Conservation (phyloP, 257 asterid species). For the Cordia subcordata region DNA sequence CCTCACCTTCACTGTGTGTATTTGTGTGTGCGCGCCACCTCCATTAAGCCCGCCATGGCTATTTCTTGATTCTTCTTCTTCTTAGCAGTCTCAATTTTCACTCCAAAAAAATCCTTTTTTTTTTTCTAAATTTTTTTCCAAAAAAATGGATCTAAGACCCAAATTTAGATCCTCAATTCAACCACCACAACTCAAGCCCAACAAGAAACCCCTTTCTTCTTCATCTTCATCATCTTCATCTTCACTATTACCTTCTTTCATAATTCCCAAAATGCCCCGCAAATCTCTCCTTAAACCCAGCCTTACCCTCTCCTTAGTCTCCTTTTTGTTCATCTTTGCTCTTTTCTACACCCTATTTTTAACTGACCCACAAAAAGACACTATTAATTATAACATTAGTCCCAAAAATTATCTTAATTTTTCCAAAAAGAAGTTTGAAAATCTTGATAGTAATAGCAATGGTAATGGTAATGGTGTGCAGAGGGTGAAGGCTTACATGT, state of each 20-base stretch:
- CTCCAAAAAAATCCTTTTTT: too few species aligned
- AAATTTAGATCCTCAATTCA: background rate
- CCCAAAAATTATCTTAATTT: slow-evolving; percentile 13
- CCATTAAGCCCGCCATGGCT: too few species aligned
- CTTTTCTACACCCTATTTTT: slow-evolving; percentile 46
- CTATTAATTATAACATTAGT: background rate
- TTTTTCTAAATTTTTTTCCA: background rate
- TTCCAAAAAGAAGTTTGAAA: slow-evolving; percentile 1
- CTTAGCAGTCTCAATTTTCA: too few species aligned
- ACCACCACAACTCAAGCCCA: background rate
- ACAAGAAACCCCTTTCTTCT: background rate
- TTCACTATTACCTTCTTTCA: background rate
- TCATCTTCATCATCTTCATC: background rate
- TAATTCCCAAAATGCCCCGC: slow-evolving; percentile 43
- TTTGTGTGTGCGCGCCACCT: too few species aligned
- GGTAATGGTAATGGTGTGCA: background rate
- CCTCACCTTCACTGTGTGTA: background rate
- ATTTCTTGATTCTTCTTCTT: too few species aligned
- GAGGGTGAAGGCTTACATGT: slow-evolving; percentile 55
- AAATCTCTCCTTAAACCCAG: slow-evolving; percentile 57
- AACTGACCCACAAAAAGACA: slow-evolving; percentile 32
- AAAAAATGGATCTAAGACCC: background rate
- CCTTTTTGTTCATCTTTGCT: slow-evolving; percentile 36
- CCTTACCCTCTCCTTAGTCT: slow-evolving; percentile 39
- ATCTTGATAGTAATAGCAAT: background rate